These are phyloP conservation scores for Adenanthera pavonina DNA, from an alignment of 306 rosid species.

Conservation along the genomic window DNA sequence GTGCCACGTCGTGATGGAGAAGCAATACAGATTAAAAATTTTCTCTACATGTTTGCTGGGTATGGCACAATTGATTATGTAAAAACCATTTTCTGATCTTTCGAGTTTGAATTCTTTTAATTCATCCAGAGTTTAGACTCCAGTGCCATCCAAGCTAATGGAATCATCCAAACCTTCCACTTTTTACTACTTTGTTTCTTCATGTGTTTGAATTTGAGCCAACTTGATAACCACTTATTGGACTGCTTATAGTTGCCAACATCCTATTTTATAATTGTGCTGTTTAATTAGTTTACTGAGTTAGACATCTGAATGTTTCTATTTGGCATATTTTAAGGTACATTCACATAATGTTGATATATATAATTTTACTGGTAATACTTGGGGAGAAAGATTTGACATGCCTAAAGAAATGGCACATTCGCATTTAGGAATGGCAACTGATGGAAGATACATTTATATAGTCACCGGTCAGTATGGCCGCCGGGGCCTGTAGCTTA, in stretches of 20 bases:
- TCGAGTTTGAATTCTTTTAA: neutral
- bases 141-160: neutral
- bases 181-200: slow-evolving; percentile 4
- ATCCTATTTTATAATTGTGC: neutral
- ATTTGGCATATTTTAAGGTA: slow-evolving; percentile 54
- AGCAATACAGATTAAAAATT: slow-evolving; percentile 82
- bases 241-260: slow-evolving; percentile 4
- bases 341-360: slow-evolving; percentile 94
- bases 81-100: slow-evolving; percentile 28
- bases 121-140: neutral
- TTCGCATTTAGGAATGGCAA: slow-evolving; percentile 90
- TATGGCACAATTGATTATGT: slow-evolving; percentile 79
- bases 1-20: slow-evolving; percentile 97
- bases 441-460: slow-evolving; percentile 88
- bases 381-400: slow-evolving; percentile 78
- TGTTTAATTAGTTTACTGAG: neutral
- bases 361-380: slow-evolving; percentile 70
- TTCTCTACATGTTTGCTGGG: slow-evolving; percentile 83
- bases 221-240: neutral
- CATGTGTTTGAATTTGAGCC: slow-evolving; percentile 21
- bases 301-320: slow-evolving; percentile 13
- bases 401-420: slow-evolving; percentile 99
- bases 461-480: slow-evolving; percentile 89
- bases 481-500: slow-evolving; percentile 84
- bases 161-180: neutral